These are phyloP conservation scores for Huntiella moniliformis DNA, from an alignment of 2,329 filamentous ascomycete species.

Conservation along the genomic window DNA sequence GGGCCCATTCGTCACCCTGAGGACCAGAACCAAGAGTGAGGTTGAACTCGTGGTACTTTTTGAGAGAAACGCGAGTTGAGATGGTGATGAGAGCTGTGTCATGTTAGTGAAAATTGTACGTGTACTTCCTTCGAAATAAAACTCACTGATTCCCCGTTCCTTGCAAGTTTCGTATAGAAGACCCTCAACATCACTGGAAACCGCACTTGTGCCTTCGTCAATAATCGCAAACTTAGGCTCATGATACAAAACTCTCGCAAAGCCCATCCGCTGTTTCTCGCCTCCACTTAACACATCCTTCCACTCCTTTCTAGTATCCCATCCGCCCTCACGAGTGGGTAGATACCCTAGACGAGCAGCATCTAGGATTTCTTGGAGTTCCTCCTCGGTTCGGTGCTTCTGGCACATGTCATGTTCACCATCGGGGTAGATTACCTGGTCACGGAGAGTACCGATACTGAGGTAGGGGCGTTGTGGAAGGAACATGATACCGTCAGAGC, in stretches of 20 bases:
- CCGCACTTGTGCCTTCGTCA: constrained; percentile 88
- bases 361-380: constrained; percentile 61
- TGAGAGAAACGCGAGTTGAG: constrained; percentile 80
- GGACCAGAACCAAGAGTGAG: constrained; percentile 68
- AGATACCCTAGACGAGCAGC: constrained; percentile 77
- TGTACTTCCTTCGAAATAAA: background rate
- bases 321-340: constrained; percentile 79
- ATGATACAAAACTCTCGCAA: constrained; percentile 81
- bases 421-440: constrained; percentile 96
- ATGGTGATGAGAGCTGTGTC: constrained; percentile 73
- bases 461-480: constrained; percentile 86
- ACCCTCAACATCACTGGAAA: constrained; percentile 86
- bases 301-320: constrained; percentile 95
- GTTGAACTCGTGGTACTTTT: constrained; percentile 89
- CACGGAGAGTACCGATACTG: constrained; percentile 75
- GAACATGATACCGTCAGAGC: constrained; percentile 94
- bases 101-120: constrained; percentile 13
- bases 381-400: constrained; percentile 52
- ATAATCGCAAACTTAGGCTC: constrained; percentile 88
- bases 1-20: constrained; percentile 72
- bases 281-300: constrained; percentile 94
- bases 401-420: constrained; percentile 86
- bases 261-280: constrained; percentile 89
- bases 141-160: constrained; percentile 77
- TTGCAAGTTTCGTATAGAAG: constrained; percentile 86